Base-by-base conservation (phyloP, 1,284 basidiomycete species). In the Nidula niveotomentosa region DNA sequence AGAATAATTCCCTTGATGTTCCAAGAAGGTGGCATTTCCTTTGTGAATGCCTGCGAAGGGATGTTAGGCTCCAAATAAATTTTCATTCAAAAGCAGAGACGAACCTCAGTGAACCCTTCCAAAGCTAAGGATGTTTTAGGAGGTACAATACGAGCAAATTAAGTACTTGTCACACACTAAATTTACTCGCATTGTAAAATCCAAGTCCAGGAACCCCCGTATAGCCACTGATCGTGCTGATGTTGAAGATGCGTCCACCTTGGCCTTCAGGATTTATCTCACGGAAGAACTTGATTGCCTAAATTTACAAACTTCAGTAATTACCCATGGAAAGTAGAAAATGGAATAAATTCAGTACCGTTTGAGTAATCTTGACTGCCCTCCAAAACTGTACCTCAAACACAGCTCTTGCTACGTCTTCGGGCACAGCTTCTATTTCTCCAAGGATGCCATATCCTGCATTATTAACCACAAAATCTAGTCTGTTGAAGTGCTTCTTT, bases 1-100 rank as follows among this genome's bases (percentile, higher is more conserved):
- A 74, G 59, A 56, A 77, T 72, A 51, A 68, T 64, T 33, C 64
- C 67, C 54, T 68, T 70, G 62, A 76, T 76, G 61, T 74, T 73
- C 74, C 74, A 77, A 18, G 65, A 64, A 0, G 71, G 71, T 12
- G 62, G 58, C 60, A 74, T 57, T 56, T 76, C 74, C 51, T 67
- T 65, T 1, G 56, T 53, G 47, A 75, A 67, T 1, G 70, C 54
- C 46, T 66, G 15, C 12, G 23, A 23, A 23, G 23, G 23, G 23
- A 2, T 23, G 23, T 23, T 23, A 23, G 23, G 23, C 23, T 23
- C 23, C 2, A 5, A 23, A 23, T 23, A 23, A 23, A 3, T 23
- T 23, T 23, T 23, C 23, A 2, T 23, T 23, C 23, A 23, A 23
- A 23, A 23, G 23, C 23, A 23, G 23, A 23, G 23, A 23, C 7